Evolutionary conservation across 2,329 filamentous ascomycete genomes (phyloP), one percentile per base, ranked within the genome.

Genomic region (Tolypocladium nubicola): DNA sequence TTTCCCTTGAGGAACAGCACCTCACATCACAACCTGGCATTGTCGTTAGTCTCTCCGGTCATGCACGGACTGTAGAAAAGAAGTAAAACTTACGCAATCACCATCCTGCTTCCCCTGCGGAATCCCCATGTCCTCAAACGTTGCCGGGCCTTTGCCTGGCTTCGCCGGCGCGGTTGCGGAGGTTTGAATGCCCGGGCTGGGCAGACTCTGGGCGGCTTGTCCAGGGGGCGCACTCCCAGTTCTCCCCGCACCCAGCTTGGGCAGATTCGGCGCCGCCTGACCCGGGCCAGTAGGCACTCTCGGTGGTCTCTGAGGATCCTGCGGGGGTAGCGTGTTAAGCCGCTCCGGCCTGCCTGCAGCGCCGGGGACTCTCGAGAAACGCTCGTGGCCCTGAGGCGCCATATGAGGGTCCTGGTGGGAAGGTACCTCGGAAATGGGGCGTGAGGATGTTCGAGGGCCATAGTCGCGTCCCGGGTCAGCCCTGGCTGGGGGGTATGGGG

Each of bases 51-150:
- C 21, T n/a, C n/a, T 23, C 45, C 21, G 41, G 21, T 14, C 33
- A 8, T 13, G 7, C 21, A 43, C 54, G 21, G n/a, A 23, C 9
- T 13, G 26, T 23, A 16, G n/a, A 5, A 5, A 33, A 19, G 21
- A n/a, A 45, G 13, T 21, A 52, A 59, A 23, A 80, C 81, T 80
- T 84, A 97, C 92, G 77, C 93, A 99, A 73, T 97, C 92, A 63
- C 83, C 83, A n/a, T 96, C 89, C 60, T 86, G 82, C 72, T 94
- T 92, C 53, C 80, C 85, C 66, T 86, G 82, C 8, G 91, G 90
- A 65, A 99, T 93, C 43, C 94, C 94, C 94, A 99, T 99, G 69
- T 95, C 92, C 69, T 97, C 93, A 71, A 99, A 99, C 0, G 94
- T 97, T 65, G 94, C 90, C 1, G 94, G 93, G 13, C 93, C 94